Percentiles rank a stretch among this genome's conserved stretches.
Conservation (phyloP, 2,329 filamentous ascomycete species). For the Trichophaea hybrida region DNA sequence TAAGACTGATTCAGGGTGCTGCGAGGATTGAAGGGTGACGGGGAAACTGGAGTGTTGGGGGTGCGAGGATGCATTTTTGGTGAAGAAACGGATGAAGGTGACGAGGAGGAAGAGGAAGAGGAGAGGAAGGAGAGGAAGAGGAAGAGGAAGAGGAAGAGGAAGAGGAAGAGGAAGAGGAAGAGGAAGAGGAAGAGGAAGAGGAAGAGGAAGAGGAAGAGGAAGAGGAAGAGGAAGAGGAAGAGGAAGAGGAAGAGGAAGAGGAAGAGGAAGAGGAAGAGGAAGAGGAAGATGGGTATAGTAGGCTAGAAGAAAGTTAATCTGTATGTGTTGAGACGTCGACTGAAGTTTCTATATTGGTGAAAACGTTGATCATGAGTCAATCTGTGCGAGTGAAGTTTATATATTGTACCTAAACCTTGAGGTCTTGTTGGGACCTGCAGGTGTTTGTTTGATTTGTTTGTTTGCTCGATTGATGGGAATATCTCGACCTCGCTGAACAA, state of each 20-base stretch:
- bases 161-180: constrained; percentile 20
- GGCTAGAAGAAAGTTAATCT: not conserved
- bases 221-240: not conserved
- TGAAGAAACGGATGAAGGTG: not conserved
- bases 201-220: not conserved
- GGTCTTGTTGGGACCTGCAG: too few relatives aligned
- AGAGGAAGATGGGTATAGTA: constrained; percentile 8
- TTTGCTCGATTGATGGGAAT: too few relatives aligned
- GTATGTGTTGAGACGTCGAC: too few relatives aligned
- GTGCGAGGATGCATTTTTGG: not conserved
- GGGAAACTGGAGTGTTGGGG: not conserved
- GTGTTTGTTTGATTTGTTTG: too few relatives aligned
- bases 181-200: constrained; percentile 9
- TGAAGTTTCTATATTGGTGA: not conserved
- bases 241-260: not conserved
- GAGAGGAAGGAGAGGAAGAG: not conserved
- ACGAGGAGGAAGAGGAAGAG: not conserved
- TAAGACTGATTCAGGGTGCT: not conserved
- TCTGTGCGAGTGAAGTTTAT: too few relatives aligned
- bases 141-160: constrained; percentile 11
- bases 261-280: constrained; percentile 17
- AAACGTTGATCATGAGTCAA: too few relatives aligned
- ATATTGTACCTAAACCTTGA: too few relatives aligned
- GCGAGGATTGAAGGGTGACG: not conserved
- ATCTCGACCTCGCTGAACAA: too few relatives aligned